Percentiles rank a stretch among this genome's conserved stretches.
These are phyloP conservation scores for Globisporangium paddicum DNA, from an alignment of 352 stramenopile genomes.

Conservation along the genomic window DNA sequence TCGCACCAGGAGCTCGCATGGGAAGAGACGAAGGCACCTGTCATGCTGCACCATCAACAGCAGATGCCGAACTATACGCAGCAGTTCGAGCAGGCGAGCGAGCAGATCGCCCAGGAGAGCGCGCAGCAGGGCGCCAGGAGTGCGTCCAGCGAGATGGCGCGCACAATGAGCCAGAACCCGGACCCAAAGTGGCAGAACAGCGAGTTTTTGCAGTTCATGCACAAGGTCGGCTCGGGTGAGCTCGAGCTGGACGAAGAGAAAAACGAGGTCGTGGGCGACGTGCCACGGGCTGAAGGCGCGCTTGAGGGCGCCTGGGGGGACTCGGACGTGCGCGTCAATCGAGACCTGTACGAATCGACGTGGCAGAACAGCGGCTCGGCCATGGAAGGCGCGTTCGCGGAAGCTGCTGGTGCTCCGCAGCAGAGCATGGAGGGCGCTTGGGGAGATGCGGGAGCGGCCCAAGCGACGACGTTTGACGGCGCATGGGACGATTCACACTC, in stretches of 20 bases:
- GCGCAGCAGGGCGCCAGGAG: constrained; percentile 37
- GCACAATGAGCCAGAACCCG: constrained; percentile 70
- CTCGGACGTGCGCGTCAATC: constrained; percentile 49
- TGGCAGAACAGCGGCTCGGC: constrained; percentile 35
- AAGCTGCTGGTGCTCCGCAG: constrained; percentile 17
- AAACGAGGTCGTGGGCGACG: constrained; percentile 50
- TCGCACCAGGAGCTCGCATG: constrained; percentile 60
- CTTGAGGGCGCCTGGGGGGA: constrained; percentile 67
- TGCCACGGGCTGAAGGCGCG: constrained; percentile 37
- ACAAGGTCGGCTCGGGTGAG: constrained; percentile 66
- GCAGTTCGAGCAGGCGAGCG: constrained; percentile 19
- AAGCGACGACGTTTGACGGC: constrained; percentile 29
- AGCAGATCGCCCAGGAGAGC: constrained; percentile 22
- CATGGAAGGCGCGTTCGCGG: constrained; percentile 58
- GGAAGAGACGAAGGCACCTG: constrained; percentile 46
- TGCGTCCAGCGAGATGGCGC: constrained; percentile 63
- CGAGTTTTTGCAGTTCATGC: constrained; percentile 86
- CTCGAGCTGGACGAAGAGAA: constrained; percentile 77
- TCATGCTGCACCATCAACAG: constrained; percentile 30
- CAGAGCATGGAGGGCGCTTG: constrained; percentile 41
- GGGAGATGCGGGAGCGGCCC: constrained; percentile 22
- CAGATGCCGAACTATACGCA: constrained; percentile 26
- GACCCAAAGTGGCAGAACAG: constrained; percentile 84
- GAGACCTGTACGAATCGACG: constrained; percentile 52
- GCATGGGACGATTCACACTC: constrained; percentile 46